Percentiles rank a stretch among this genome's conserved stretches.
Conservation (phyloP, 2,329 filamentous ascomycete genomes). For the Penicillium sclerotiorum region DNA sequence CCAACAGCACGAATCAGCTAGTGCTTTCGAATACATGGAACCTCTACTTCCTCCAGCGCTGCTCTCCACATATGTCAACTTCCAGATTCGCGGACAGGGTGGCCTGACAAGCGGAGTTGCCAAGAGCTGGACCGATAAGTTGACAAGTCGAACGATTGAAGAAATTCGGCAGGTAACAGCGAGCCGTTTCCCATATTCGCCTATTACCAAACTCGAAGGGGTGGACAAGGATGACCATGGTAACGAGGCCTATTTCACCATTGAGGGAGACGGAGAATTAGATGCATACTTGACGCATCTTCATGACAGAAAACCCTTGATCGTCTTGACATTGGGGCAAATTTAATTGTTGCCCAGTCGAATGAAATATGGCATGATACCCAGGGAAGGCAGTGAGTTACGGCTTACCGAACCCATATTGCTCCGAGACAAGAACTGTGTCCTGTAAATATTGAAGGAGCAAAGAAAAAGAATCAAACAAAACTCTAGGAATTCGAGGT, state of each 20-base stretch:
- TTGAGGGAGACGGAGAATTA: slow-evolving; percentile 72
- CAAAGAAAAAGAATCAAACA: too few relatives aligned
- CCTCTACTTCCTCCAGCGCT: slow-evolving; percentile 35
- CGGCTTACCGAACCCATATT: too few relatives aligned
- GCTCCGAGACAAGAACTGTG: too few relatives aligned
- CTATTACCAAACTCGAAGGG: slow-evolving; percentile 66
- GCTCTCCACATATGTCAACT: slow-evolving; percentile 62
- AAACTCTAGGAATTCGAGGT: too few relatives aligned
- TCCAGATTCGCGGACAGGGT: slow-evolving; percentile 70
- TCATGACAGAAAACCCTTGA: slow-evolving; percentile 57
- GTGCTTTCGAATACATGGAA: slow-evolving; percentile 40
- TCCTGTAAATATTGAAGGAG: too few relatives aligned
- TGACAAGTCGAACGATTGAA: slow-evolving; percentile 60
- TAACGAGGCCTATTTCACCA: slow-evolving; percentile 63
- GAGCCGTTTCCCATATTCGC: slow-evolving; percentile 62
- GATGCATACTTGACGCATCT: slow-evolving; percentile 71
- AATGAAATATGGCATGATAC: too few relatives aligned
- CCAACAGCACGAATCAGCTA: slow-evolving; percentile 35
- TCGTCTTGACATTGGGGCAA: slow-evolving; percentile 48
- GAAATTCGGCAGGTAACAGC: slow-evolving; percentile 66
- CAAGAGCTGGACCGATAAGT: slow-evolving; percentile 66
- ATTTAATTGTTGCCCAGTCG: slow-evolving; percentile 11
- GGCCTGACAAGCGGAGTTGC: slow-evolving; percentile 48
- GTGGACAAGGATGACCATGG: slow-evolving; percentile 63
- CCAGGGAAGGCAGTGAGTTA: too few relatives aligned